Evolutionary conservation across 2,329 filamentous ascomycete species (phyloP).

Genomic region (Colletotrichum sp.): DNA sequence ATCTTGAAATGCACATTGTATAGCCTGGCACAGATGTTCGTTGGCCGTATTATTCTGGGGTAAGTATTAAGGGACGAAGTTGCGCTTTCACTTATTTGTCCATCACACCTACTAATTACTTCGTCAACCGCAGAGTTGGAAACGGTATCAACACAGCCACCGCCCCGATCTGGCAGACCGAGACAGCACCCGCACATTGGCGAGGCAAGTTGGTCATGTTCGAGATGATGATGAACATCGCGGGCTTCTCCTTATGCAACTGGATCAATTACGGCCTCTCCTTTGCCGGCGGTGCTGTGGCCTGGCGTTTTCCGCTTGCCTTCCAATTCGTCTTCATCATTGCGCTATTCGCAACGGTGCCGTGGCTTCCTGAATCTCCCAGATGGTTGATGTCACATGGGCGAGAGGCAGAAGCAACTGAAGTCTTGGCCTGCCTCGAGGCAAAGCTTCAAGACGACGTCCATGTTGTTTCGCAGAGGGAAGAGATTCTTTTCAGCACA

Average conservation of each 20-base stretch:
- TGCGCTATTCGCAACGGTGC: conserved; percentile 34
- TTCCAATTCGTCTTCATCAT: conserved; percentile 35
- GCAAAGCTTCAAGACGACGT: not conserved
- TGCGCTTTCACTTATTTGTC: not conserved
- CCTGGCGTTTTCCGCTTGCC: conserved; percentile 50
- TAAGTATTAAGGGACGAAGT: not conserved
- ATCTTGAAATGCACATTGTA: not conserved
- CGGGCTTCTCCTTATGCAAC: conserved; percentile 37
- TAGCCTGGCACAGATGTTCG: not conserved
- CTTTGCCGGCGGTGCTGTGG: conserved; percentile 33
- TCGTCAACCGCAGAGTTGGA: conserved; percentile 39
- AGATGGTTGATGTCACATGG: conserved; percentile 35
- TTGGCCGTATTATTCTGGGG: not conserved
- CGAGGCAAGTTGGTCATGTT: conserved; percentile 36
- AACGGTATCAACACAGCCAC: conserved; percentile 46
- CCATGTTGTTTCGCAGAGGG: not conserved
- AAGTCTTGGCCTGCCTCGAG: not conserved
- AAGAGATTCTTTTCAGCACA: not conserved
- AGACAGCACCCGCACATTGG: conserved; percentile 35
- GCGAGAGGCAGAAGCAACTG: conserved; percentile 28
- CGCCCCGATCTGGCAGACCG: conserved; percentile 41
- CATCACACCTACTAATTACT: not conserved
- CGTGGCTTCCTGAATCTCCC: conserved; percentile 37
- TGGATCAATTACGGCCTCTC: conserved; percentile 47
- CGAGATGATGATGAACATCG: conserved; percentile 34